Base-by-base conservation (phyloP, 1,284 basidiomycete genomes). In the Malassezia psittaci region DNA sequence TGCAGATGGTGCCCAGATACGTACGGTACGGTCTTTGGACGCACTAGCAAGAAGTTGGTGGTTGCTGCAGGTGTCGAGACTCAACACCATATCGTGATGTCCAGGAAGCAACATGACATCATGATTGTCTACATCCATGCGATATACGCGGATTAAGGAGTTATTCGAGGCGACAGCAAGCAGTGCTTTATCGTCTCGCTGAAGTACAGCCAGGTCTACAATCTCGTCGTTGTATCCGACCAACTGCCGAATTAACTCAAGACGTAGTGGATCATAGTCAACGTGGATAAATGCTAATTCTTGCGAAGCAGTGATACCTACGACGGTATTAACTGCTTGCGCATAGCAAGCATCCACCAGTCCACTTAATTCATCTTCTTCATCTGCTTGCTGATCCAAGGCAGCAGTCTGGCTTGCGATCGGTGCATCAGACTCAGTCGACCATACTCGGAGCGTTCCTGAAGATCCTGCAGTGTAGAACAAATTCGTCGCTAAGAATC, bases 191-290 rank as follows among this genome's bases (percentile, higher is more conserved):
- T 10, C 37, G 5, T 2, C 21, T 13, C 48, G 10, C 37, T 61
- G 33, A 0, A 73, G 57, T 4, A 74, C 57, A 6, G 68, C 59
- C 56, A 98, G 79, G 68, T 96, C 93, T 48, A 96, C 87, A 64
- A 98, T 90, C 76, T 98, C 91, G 76, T 98, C 94, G 76, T 98
- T 96, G 81, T 87, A 98, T 0, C 94, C 94, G 60, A 98, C 84
- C 59, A 98, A 77, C 67, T 96, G 91, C 13, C 64, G 57, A 12
- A 58, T 49, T 21, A 62, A 62, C 16, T n/a, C 85, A 83, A n/a
- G 81, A 78, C 38, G 38, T 18, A 38, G 36, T 81, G 7, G 79
- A 75, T 8, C 90, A 77, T 24, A 12, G n/a, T 24, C 50, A 11
- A 63, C 40, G 9, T 48, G 51, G 5, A 62, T 83, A 76, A 90